Conservation (phyloP, 441 rosid genomes). For the Hura crepitans region DNA sequence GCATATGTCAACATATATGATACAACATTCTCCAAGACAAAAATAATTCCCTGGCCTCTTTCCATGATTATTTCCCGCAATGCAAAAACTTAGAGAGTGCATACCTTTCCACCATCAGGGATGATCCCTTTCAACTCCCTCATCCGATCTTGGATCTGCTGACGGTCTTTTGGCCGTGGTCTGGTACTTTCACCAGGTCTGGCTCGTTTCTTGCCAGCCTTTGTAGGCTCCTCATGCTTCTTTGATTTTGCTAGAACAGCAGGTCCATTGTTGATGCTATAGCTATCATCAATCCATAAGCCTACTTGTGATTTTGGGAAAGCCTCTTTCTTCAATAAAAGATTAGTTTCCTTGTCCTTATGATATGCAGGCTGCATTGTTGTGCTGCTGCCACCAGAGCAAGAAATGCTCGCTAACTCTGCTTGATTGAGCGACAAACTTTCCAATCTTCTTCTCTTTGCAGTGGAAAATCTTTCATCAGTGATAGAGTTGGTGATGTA, state of each 20-base stretch:
- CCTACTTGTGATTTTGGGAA: conserved; percentile 48
- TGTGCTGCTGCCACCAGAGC: conserved; percentile 29
- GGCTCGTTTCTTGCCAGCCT: conserved; percentile 59
- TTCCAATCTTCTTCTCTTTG: conserved; percentile 53
- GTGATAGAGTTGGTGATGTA: conserved; percentile 25
- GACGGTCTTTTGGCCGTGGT: conserved; percentile 97
- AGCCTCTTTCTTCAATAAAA: conserved; percentile 28
- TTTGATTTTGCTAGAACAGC: conserved; percentile 31
- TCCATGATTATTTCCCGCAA: conserved; percentile 6
- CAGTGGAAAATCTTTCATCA: conserved; percentile 37
- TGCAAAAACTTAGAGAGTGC: conserved; percentile 20
- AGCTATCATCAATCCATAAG: conserved; percentile 72
- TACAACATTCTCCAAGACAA: not conserved
- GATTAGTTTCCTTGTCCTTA: conserved; percentile 23
- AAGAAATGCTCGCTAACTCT: conserved; percentile 30
- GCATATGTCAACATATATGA: not conserved
- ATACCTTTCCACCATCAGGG: conserved; percentile 85
- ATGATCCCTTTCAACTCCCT: conserved; percentile 79
- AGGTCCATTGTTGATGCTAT: conserved; percentile 50
- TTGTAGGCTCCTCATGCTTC: conserved; percentile 53
- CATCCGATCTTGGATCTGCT: conserved; percentile 87
- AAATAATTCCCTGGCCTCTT: not conserved
- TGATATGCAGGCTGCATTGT: conserved; percentile 24
- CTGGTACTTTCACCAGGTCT: conserved; percentile 75
- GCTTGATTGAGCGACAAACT: conserved; percentile 38